Evolutionary conservation across 176 grass and related monocot genomes (phyloP), one percentile per base, ranked within the genome.

Genomic region (Coix lacrymajobi): DNA sequence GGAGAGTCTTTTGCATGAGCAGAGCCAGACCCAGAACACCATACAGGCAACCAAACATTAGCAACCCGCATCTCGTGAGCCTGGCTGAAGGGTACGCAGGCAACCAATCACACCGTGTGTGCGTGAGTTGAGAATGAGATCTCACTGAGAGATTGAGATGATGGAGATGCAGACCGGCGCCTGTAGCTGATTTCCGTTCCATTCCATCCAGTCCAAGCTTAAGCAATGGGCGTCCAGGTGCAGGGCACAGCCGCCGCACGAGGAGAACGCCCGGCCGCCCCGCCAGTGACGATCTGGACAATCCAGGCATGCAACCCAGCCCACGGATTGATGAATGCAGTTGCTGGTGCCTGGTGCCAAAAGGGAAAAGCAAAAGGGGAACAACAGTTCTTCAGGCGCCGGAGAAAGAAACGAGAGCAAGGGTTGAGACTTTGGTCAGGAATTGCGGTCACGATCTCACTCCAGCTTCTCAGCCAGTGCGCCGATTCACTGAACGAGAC

Each of bases 401-500:
- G 8, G 28, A 36, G 46, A 20, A 63, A 66, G 34, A 9, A 74
- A 66, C 28, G 61, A 10, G 7, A n/a, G 38, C 7, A 28, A 45
- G 58, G 43, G 71, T 79, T 46, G 26, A 36, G 22, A 46, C 43
- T 67, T 82, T 2, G 49, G 70, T 75, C 62, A 69, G 17, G 81
- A 32, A 30, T 40, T 33, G 16, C 41, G 37, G 30, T 88, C 87
- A 79, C 68, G 57, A 84, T 28, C 48, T 52, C 48, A 20, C 48
- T 49, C 46, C 46, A 1, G 8, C 16, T 19, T 16, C 15, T 49
- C 46, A 17, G 45, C 15, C 6, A 48, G 0, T 46, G 46, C 49
- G 2, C 7, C 6, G 19, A 52, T 52, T 52, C 49, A 52, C 19
- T 52, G 49, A 52, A 52, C 19, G 49, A 8, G 43, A 45, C 43